Percentiles rank a stretch among this genome's conserved stretches.
Conservation (phyloP, 75 land plant species). For the Chamaecyparis obtusa region DNA sequence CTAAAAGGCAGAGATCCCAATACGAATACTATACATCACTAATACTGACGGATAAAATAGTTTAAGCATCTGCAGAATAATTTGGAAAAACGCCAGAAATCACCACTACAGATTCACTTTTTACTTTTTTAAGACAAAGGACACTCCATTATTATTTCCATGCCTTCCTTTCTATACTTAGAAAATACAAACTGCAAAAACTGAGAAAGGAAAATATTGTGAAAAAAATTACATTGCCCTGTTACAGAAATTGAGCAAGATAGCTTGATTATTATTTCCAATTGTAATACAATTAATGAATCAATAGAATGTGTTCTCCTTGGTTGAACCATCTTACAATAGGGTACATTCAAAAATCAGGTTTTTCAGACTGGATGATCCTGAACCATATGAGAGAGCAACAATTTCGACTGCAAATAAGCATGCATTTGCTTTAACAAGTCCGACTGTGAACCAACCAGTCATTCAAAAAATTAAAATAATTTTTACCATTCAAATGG, state of each 20-base stretch:
- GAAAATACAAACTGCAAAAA: background rate
- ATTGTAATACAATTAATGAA: background rate
- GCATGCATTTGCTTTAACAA: background rate
- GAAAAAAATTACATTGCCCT: too few relatives aligned
- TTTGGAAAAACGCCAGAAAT: background rate
- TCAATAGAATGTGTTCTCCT: slow-evolving; percentile 9
- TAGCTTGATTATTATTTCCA: slow-evolving; percentile 2
- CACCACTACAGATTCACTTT: background rate
- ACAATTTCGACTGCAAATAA: background rate
- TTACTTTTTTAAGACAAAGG: background rate
- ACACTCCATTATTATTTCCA: background rate
- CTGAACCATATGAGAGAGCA: background rate
- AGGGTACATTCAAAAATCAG: background rate
- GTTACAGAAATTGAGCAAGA: background rate
- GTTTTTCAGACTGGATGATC: background rate
- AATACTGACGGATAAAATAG: background rate
- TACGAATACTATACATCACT: background rate
- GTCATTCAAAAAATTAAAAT: background rate
- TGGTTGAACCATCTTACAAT: slow-evolving; percentile 10
- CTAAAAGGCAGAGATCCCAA: background rate
- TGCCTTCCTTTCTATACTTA: background rate
- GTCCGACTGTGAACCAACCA: background rate
- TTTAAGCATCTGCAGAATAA: background rate
- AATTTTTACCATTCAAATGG: background rate
- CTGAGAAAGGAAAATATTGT: background rate